Evolutionary conservation across 192 early-diverging fungal species (phyloP).

Genomic region (Podila minutissima): DNA sequence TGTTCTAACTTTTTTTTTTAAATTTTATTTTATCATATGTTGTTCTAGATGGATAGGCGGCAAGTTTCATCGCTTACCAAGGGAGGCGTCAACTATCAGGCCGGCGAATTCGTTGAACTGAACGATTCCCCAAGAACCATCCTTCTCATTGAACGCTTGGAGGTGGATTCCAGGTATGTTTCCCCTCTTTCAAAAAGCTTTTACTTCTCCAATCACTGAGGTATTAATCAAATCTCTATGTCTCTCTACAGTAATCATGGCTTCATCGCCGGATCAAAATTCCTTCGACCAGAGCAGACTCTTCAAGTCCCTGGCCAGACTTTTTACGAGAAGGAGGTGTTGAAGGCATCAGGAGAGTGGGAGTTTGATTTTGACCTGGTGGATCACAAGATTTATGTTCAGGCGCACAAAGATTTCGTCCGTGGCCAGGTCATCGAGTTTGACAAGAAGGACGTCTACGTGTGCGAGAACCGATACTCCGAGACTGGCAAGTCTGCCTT

Average conservation of each 20-base stretch:
- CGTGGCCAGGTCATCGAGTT: conserved; percentile 28
- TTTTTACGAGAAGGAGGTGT: conserved; percentile 50
- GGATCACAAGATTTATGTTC: conserved; percentile 40
- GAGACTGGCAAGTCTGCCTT: conserved; percentile 43
- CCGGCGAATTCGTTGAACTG: conserved; percentile 39
- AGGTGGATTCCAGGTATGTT: conserved; percentile 39
- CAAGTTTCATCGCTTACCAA: conserved; percentile 13
- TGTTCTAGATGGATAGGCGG: conserved; percentile 17
- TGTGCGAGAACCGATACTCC: conserved; percentile 47
- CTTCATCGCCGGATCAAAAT: conserved; percentile 43
- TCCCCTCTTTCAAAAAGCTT: not conserved
- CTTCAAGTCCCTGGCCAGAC: conserved; percentile 42
- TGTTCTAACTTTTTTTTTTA: not conserved
- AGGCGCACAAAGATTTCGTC: conserved; percentile 46
- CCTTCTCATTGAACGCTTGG: conserved; percentile 37
- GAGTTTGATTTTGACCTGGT: conserved; percentile 44
- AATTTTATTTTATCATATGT: not conserved
- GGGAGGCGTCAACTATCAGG: conserved; percentile 13
- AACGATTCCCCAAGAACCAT: conserved; percentile 28
- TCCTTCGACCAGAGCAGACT: conserved; percentile 48
- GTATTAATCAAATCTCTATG: not conserved
- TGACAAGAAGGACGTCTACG: conserved; percentile 49
- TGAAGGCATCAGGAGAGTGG: conserved; percentile 49
- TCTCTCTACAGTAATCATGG: conserved; percentile 8
- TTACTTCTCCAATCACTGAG: not conserved